Percentiles rank a stretch among this genome's conserved stretches.
These are phyloP conservation scores for Yamadazyma endophytica DNA, from an alignment of 805 yeast genomes.

Conservation along the genomic window DNA sequence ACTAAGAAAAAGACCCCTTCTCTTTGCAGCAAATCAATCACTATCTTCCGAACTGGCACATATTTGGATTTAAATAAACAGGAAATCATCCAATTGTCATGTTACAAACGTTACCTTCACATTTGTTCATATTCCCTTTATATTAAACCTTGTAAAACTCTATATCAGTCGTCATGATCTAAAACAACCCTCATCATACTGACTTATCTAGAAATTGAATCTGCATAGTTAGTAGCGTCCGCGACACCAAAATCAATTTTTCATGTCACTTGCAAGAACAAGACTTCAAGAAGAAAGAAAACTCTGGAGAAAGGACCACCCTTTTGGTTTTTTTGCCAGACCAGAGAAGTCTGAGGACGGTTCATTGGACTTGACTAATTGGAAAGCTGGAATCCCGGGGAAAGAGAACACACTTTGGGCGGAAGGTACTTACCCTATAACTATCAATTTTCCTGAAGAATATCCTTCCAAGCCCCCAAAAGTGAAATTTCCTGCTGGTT, in stretches of 20 bases:
- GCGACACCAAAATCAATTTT: neutral
- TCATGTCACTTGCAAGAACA: constrained; percentile 63
- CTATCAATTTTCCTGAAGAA: constrained; percentile 80
- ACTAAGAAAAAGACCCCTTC: too few species aligned
- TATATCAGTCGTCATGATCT: too few species aligned
- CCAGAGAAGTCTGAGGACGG: constrained; percentile 83
- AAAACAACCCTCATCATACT: too few species aligned
- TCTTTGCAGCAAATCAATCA: too few species aligned
- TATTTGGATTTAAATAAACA: too few species aligned
- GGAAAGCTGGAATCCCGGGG: constrained; percentile 98
- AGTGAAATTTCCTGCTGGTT: constrained; percentile 81
- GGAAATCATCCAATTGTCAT: too few species aligned
- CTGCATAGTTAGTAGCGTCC: too few species aligned
- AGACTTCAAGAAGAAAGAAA: constrained; percentile 94
- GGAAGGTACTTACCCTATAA: constrained; percentile 82
- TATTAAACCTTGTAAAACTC: too few species aligned
- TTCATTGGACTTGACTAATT: constrained; percentile 71
- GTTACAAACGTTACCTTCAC: too few species aligned
- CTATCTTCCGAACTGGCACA: too few species aligned
- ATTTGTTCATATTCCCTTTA: too few species aligned
- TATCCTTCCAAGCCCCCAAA: constrained; percentile 97
- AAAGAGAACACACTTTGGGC: constrained; percentile 83
- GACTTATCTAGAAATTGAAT: too few species aligned
- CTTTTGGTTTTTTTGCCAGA: constrained; percentile 94
- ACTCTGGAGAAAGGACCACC: constrained; percentile 98